Conservation (phyloP, 805 yeast species). For the Metschnikowia proteae region DNA sequence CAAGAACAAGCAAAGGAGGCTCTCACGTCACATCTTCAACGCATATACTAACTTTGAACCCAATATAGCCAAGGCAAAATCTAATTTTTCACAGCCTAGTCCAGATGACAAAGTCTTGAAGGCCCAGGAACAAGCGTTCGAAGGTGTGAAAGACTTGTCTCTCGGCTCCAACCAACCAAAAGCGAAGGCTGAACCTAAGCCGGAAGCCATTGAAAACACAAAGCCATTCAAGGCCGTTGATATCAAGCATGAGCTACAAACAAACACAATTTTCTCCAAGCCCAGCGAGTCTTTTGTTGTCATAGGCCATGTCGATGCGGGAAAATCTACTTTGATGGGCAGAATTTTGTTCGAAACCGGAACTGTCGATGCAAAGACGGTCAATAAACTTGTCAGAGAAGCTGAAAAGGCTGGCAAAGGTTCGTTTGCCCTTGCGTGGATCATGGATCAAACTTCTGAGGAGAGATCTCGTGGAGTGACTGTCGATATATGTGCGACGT, state of each 20-base stretch:
- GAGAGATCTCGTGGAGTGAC: slow-evolving; percentile 78
- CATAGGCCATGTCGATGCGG: slow-evolving; percentile 85
- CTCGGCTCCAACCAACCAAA: slow-evolving; percentile 15
- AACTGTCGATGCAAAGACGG: slow-evolving; percentile 59
- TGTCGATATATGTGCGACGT: slow-evolving; percentile 68
- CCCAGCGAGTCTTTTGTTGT: slow-evolving; percentile 71
- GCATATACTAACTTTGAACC: slow-evolving; percentile 42
- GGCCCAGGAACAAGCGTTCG: slow-evolving; percentile 53
- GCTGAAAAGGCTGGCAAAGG: slow-evolving; percentile 67
- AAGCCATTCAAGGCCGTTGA: slow-evolving; percentile 45
- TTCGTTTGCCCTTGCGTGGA: slow-evolving; percentile 83
- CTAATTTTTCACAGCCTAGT: slow-evolving; percentile 64
- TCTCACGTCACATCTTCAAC: slow-evolving; percentile 19
- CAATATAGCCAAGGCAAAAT: slow-evolving; percentile 39
- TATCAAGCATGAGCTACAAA: slow-evolving; percentile 34
- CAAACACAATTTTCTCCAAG: slow-evolving; percentile 34
- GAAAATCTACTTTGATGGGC: slow-evolving; percentile 79
- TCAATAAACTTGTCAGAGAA: slow-evolving; percentile 60
- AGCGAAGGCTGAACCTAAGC: slow-evolving; percentile 7
- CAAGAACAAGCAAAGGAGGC: slow-evolving; percentile 9
- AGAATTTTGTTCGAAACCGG: slow-evolving; percentile 64
- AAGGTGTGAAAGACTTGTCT: slow-evolving; percentile 27
- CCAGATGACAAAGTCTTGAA: slow-evolving; percentile 72
- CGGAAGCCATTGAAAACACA: slow-evolving; percentile 22
- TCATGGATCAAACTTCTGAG: slow-evolving; percentile 75